Percentiles rank a stretch among this genome's conserved stretches.
phyloP scores from a whole-genome alignment of 177 flowering plant species.

The Viscum album region DNA sequence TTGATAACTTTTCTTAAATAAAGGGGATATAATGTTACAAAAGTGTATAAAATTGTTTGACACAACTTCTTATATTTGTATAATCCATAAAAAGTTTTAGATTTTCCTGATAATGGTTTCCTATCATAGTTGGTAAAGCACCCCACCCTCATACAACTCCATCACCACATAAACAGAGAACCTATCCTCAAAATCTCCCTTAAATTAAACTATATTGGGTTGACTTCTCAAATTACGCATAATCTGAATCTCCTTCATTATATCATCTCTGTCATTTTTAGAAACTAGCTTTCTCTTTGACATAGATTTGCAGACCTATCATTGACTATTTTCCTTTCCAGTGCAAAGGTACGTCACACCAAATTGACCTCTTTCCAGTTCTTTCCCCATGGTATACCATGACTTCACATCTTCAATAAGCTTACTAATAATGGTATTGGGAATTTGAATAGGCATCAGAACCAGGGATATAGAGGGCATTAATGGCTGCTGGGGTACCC shows the following conservation, averaged over 20 bases:
- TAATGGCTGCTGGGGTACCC: neutral
- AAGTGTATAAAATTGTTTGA: no score
- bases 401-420: slow-evolving; percentile 54
- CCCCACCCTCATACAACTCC: slow-evolving; percentile 88
- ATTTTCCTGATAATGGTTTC: no score
- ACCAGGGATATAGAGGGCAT: slow-evolving; percentile 22
- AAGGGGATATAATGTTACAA: no score
- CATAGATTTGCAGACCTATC: slow-evolving; percentile 79
- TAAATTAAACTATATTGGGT: slow-evolving; percentile 41
- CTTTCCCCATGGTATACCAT: slow-evolving; percentile 51
- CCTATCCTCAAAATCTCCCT: slow-evolving; percentile 84
- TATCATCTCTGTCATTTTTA: slow-evolving; percentile 71
- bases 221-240: slow-evolving; percentile 32
- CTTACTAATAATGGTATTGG: slow-evolving; percentile 64
- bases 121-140: no score
- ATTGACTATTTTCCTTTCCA: slow-evolving; percentile 44
- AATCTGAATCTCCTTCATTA: slow-evolving; percentile 78
- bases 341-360: slow-evolving; percentile 88
- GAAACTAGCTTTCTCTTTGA: slow-evolving; percentile 63
- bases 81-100: no score
- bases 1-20: no score
- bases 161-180: slow-evolving; percentile 65
- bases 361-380: slow-evolving; percentile 90
- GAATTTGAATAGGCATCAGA: slow-evolving; percentile 25
- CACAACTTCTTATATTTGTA: no score